A percentile compares a stretch with the other conserved stretches of the same genome.
phyloP scores from a whole-genome alignment of 306 rosid species.

The Benincasa hispida region DNA sequence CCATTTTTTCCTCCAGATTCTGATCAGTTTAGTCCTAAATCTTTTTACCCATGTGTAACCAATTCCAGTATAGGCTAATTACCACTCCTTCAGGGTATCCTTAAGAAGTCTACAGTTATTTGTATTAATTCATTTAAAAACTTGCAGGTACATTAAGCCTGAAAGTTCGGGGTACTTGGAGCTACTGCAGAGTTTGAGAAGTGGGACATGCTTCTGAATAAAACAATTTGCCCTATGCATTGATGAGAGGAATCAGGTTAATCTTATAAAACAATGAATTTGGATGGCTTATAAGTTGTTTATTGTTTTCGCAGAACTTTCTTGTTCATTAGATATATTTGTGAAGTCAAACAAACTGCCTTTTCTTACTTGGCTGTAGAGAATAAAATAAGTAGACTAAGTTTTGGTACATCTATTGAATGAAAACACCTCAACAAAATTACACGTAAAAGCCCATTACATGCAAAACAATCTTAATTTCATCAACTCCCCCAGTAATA shows the following conservation, averaged over 20 bases:
- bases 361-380: no score
- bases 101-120: background rate
- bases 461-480: background rate
- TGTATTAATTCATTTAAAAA: background rate
- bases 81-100: background rate
- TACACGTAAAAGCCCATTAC: background rate
- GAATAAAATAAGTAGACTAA: background rate
- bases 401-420: background rate
- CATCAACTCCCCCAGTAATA: background rate
- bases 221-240: background rate
- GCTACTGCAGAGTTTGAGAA: conserved; percentile 54
- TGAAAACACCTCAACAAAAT: background rate
- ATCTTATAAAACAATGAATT: background rate
- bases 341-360: background rate
- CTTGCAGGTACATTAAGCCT: conserved; percentile 53
- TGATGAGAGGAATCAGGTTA: background rate
- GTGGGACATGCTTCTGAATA: conserved; percentile 41
- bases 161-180: conserved; percentile 61
- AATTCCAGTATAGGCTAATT: background rate
- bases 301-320: background rate
- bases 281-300: no score
- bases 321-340: background rate
- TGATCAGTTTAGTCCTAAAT: background rate
- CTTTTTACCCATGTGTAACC: background rate
- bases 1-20: background rate